These are phyloP conservation scores for Pseudogymnoascus sp. DNA, from an alignment of 2,329 filamentous ascomycete species.

Conservation along the genomic window DNA sequence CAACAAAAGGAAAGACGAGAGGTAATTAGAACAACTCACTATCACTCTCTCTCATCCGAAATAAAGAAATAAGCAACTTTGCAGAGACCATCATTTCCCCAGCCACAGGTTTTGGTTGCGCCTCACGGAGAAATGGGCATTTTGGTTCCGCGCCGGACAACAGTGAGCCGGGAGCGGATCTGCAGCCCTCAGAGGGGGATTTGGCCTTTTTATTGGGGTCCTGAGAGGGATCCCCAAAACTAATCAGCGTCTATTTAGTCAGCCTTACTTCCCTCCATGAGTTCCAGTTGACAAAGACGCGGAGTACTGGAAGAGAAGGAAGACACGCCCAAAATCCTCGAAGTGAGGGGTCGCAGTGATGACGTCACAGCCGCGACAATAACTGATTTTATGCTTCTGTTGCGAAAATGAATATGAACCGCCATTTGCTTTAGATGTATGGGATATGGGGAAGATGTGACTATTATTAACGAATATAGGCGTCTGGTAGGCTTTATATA, in stretches of 20 bases:
- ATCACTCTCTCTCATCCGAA: neutral
- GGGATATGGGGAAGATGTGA: neutral
- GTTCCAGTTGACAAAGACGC: neutral
- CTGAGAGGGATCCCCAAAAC: neutral
- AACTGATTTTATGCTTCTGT: neutral
- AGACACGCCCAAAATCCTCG: neutral
- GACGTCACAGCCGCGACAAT: neutral
- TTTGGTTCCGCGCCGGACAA: neutral
- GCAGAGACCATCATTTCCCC: neutral
- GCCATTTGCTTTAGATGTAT: neutral
- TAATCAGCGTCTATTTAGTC: neutral
- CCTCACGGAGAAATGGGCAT: neutral
- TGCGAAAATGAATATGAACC: neutral
- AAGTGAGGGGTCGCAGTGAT: neutral
- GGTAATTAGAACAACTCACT: neutral
- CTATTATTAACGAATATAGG: neutral
- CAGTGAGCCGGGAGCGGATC: neutral
- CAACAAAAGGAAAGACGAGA: neutral
- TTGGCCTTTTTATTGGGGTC: neutral
- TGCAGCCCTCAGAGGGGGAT: neutral
- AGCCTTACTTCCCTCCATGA: neutral
- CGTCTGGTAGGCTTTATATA: neutral
- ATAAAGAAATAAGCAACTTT: neutral
- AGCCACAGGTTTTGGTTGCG: neutral
- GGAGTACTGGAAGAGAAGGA: neutral